Base-by-base conservation (phyloP, 2,329 filamentous ascomycete genomes). In the Raffaelea ambrosiae region DNA sequence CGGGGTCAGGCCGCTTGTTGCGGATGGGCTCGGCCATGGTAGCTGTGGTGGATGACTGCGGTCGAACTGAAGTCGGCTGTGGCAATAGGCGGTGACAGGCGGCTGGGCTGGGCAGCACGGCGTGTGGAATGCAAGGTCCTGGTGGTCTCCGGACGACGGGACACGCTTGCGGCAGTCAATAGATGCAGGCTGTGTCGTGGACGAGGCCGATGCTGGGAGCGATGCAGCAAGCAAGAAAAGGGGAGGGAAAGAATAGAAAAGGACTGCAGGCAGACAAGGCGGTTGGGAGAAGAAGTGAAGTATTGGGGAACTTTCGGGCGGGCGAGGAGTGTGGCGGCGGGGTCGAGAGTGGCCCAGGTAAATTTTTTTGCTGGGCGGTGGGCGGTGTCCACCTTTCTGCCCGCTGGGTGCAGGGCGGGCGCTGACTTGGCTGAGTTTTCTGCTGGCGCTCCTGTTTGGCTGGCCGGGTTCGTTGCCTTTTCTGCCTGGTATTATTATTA, bases 1-100 rank as follows among this genome's bases (percentile, higher is more conserved):
- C 68, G 55, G 70, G 64, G 59, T 81, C 77, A 51, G 72, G 67
- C 59, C 77, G 74, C 67, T 80, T 79, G 66, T 77, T 79, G 67
- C 76, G 77, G 63, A 81, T 81, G 54, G 77, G 77, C 64, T 81
- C 77, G 60, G 77, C 76, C 76, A 81, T 80, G 53, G 59, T 45
- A 50, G 40, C 21, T 42, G 23, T 46, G n/a, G 68, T 22, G n/a
- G 13, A n/a, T n/a, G n/a, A n/a, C n/a, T n/a, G n/a, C n/a, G n/a
- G n/a, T n/a, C n/a, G n/a, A n/a, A n/a, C n/a, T n/a, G n/a, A n/a
- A n/a, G n/a, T n/a, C n/a, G n/a, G n/a, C n/a, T n/a, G n/a, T 41
- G 45, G 40, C 26, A 39, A 43, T 29, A 44, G 33, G 31, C 31
- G 43, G 42, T 43, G 42, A 36, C 35, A 16, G 26, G 26, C 7